These are phyloP conservation scores for Austroboletus eburneus DNA, from an alignment of 768 basidiomycete genomes.

Conservation along the genomic window DNA sequence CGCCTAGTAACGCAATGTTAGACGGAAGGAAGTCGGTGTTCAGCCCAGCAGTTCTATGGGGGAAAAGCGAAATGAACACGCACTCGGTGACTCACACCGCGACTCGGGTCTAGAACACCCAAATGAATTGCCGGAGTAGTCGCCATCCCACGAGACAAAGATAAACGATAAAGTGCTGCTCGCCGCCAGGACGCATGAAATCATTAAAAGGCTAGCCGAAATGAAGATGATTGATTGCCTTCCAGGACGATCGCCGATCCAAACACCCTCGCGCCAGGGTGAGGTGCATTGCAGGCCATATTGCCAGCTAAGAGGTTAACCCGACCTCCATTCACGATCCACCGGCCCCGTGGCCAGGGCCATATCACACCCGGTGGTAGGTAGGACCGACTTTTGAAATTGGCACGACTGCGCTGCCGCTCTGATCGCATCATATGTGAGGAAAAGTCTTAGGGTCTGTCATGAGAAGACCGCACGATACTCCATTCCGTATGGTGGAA, in stretches of 20 bases:
- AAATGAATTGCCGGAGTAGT: background rate
- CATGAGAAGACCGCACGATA: background rate
- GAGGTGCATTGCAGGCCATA: no score
- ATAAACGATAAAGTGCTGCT: background rate
- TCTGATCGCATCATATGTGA: conserved; percentile 3
- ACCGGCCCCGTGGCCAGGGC: background rate
- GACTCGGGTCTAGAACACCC: conserved; percentile 16
- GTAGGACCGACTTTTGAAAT: conserved; percentile 8
- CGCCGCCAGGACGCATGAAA: conserved; percentile 8
- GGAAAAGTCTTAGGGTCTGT: background rate
- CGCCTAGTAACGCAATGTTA: background rate
- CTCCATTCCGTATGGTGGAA: background rate
- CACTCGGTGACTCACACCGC: background rate
- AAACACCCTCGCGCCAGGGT: background rate
- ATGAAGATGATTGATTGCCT: conserved; percentile 21
- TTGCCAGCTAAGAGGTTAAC: background rate
- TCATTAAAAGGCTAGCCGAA: conserved; percentile 23
- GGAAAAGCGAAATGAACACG: conserved; percentile 15
- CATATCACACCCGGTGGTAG: background rate
- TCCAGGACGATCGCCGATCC: conserved; percentile 26
- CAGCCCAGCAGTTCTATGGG: background rate
- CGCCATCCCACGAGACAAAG: background rate
- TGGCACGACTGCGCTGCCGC: background rate
- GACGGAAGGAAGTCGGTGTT: conserved; percentile 1
- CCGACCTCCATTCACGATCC: background rate